A percentile compares a stretch with the other conserved stretches of the same genome.
These are phyloP conservation scores for Physocladia obscura DNA, from an alignment of 192 early-diverging fungal genomes.

Conservation along the genomic window DNA sequence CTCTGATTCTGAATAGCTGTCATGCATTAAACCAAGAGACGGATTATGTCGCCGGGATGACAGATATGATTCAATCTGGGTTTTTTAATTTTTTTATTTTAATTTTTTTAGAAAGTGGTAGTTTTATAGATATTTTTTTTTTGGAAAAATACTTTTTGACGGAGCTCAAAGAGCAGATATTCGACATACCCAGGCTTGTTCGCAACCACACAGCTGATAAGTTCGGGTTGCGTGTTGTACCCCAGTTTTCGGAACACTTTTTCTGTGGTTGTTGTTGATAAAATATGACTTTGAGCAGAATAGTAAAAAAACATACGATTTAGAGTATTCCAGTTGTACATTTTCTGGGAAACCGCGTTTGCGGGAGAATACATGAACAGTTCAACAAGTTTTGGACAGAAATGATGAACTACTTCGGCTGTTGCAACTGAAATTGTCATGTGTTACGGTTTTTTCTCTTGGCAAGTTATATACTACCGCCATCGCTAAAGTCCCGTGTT, in stretches of 20 bases:
- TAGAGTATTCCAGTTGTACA: constrained; percentile 61
- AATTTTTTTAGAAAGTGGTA: background rate
- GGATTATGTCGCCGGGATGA: constrained; percentile 1
- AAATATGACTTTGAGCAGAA: constrained; percentile 7
- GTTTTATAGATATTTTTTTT: background rate
- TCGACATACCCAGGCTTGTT: constrained; percentile 51
- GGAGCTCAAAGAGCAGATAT: constrained; percentile 44
- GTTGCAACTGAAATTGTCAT: constrained; percentile 37
- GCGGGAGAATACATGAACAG: constrained; percentile 57
- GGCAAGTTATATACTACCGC: constrained; percentile 26
- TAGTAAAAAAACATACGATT: constrained; percentile 37
- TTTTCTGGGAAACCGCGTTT: constrained; percentile 49
- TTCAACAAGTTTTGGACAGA: constrained; percentile 53
- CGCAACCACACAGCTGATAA: constrained; percentile 45
- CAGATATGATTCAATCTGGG: constrained; percentile 30
- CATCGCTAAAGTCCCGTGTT: constrained; percentile 56
- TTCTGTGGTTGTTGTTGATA: constrained; percentile 27
- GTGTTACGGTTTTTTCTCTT: background rate
- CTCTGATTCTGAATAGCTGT: too few species aligned
- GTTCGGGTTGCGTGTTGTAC: constrained; percentile 39
- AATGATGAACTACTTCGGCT: constrained; percentile 53
- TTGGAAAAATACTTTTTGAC: constrained; percentile 37
- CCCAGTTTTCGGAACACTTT: constrained; percentile 52
- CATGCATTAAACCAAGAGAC: background rate
- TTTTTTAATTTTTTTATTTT: background rate